Percentiles rank a stretch among this genome's conserved stretches.
Conservation (phyloP, 2,329 filamentous ascomycete genomes). For the Penicillium thymicola region DNA sequence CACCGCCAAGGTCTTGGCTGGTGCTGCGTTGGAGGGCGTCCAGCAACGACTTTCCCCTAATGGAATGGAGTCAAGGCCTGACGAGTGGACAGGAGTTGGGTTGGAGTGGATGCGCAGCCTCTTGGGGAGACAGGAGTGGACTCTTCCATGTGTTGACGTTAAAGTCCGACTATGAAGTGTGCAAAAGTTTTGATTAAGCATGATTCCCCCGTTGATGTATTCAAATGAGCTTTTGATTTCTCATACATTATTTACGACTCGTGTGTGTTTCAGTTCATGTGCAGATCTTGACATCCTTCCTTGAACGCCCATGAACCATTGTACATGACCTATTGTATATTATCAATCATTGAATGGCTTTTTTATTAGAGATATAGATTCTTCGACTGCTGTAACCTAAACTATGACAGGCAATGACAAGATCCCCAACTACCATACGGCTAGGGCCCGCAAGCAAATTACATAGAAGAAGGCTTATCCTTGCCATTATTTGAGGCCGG, state of each 20-base stretch:
- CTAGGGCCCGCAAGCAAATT: neutral
- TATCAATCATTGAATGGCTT: neutral
- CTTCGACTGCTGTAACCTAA: neutral
- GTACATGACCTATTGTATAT: neutral
- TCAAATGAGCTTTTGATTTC: neutral
- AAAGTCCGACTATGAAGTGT: constrained; percentile 66
- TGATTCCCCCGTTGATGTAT: neutral
- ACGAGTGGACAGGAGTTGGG: constrained; percentile 72
- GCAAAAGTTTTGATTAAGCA: neutral
- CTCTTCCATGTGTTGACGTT: constrained; percentile 86
- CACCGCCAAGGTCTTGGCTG: constrained; percentile 65
- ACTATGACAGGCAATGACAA: neutral
- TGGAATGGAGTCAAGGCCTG: constrained; percentile 41
- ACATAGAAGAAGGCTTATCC: neutral
- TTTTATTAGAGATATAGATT: neutral
- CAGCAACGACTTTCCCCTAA: constrained; percentile 38
- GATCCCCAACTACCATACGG: neutral
- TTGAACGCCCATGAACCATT: neutral
- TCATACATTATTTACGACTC: neutral
- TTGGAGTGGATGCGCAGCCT: constrained; percentile 83
- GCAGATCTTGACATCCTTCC: neutral
- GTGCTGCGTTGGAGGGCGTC: constrained; percentile 62
- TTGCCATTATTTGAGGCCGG: neutral
- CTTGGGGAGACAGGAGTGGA: constrained; percentile 80
- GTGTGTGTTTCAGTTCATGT: neutral